A percentile compares a stretch with the other conserved stretches of the same genome.
Evolutionary conservation across 768 basidiomycete genomes (phyloP).

Genomic region (Pulveroboletus sp.): DNA sequence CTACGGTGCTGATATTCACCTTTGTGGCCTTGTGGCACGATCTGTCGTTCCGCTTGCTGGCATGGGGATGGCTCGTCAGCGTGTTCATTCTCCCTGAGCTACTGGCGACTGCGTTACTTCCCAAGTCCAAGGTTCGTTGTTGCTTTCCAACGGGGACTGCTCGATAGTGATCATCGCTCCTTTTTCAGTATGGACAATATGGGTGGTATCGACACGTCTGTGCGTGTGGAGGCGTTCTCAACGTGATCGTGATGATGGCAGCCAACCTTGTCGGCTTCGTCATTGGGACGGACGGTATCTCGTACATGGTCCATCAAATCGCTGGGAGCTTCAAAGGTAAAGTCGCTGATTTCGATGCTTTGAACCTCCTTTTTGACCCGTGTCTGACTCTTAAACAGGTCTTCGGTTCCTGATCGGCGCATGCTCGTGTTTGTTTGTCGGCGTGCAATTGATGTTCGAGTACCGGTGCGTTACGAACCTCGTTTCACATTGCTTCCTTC

Average conservation of each 20-base stretch:
- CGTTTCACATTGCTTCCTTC: neutral
- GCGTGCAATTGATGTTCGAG: slow-evolving; percentile 92
- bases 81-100: slow-evolving; percentile 90
- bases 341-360: neutral
- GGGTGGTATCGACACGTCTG: slow-evolving; percentile 87
- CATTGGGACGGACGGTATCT: slow-evolving; percentile 77
- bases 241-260: slow-evolving; percentile 84
- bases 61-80: slow-evolving; percentile 96
- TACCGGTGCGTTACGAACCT: slow-evolving; percentile 61
- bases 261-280: slow-evolving; percentile 97
- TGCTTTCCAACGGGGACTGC: neutral
- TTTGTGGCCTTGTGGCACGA: slow-evolving; percentile 99
- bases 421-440: slow-evolving; percentile 69
- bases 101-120: slow-evolving; percentile 55
- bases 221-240: slow-evolving; percentile 78
- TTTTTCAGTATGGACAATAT: slow-evolving; percentile 56
- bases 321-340: slow-evolving; percentile 66
- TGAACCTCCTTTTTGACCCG: neutral
- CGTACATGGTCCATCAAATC: slow-evolving; percentile 62
- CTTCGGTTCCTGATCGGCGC: slow-evolving; percentile 61
- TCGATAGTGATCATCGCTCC: neutral
- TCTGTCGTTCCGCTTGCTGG: slow-evolving; percentile 77
- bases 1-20: slow-evolving; percentile 82
- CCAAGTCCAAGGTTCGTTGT: slow-evolving; percentile 55
- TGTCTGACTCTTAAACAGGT: slow-evolving; percentile 39